phyloP scores from a whole-genome alignment of 1,284 basidiomycete genomes.

The Peniophora sp. region DNA sequence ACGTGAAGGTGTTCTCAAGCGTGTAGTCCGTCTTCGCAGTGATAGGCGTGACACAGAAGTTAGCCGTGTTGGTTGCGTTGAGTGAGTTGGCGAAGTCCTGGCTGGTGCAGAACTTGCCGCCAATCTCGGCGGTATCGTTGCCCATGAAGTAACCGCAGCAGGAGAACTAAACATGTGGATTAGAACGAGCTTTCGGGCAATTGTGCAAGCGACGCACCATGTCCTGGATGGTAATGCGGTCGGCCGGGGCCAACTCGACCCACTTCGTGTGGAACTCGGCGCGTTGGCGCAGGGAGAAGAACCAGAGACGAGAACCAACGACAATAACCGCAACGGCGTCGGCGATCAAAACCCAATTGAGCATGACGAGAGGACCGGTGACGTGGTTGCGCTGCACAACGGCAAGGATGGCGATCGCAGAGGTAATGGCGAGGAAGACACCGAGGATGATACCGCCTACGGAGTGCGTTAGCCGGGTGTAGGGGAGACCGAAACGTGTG shows the following conservation, averaged over 20 bases:
- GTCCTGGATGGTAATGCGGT: conserved; percentile 61
- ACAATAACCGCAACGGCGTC: conserved; percentile 52
- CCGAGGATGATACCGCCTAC: conserved; percentile 69
- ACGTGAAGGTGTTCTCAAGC: conserved; percentile 79
- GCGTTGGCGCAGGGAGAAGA: conserved; percentile 66
- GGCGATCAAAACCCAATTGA: conserved; percentile 65
- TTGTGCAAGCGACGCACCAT: conserved; percentile 33
- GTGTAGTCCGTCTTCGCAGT: conserved; percentile 59
- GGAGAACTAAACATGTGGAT: conserved; percentile 37
- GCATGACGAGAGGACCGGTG: conserved; percentile 56
- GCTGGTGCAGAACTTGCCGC: conserved; percentile 56
- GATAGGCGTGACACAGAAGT: conserved; percentile 61
- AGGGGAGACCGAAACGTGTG: neutral
- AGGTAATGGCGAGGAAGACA: conserved; percentile 58
- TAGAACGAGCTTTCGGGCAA: conserved; percentile 2
- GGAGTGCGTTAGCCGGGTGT: conserved; percentile 2
- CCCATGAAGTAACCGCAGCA: conserved; percentile 81
- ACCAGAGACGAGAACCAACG: conserved; percentile 70
- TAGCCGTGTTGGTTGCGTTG: conserved; percentile 32
- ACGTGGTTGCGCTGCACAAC: conserved; percentile 64
- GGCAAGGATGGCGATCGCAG: conserved; percentile 59
- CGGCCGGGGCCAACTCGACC: conserved; percentile 34
- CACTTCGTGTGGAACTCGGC: conserved; percentile 57
- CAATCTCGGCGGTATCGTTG: conserved; percentile 49
- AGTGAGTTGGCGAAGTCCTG: conserved; percentile 36